Base-by-base conservation (phyloP, 768 basidiomycete species). In the Clitopilus hobsonii region DNA sequence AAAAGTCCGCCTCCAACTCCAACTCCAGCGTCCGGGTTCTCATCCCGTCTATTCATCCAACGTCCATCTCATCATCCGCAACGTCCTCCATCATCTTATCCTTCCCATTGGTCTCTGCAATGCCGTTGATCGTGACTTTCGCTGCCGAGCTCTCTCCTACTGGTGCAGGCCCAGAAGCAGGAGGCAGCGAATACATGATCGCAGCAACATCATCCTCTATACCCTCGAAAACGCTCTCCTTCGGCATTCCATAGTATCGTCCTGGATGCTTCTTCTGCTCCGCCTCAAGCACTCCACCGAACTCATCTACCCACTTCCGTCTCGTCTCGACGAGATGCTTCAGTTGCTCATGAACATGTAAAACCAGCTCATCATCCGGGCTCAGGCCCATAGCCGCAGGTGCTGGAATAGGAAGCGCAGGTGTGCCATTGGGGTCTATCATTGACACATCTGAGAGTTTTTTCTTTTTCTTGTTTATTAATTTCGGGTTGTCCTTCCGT, bases 381-480 rank as follows among this genome's bases (percentile, higher is more conserved):
- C 76, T 80, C 38, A 91, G 71, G 2, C 88, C 89, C 10, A 87
- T 71, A 3, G 88, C 86, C 1, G 89, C 85, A 3, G 88, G 87
- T 58, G 85, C 84, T 1, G 86, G 84, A 23, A 81, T 80, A 5
- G 83, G 74, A 3, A 69, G 58, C 30, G 75, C 71, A 20, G 68
- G 54, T 49, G 65, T 57, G n/a, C 67, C 71, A 23, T 70, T 69
- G 52, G 64, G 54, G 38, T 56, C 65, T 52, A 69, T 67, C 25
- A 65, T 63, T 27, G 60, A 63, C 54, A 66, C 58, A 49, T 60
- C 54, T 49, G 66, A 58, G 30, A 66, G 68, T 65, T 70, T n/a
- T n/a, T n/a, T 81, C 76, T 82, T 89, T 74, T 90, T 92, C 74
- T 88, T 90, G 80, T 89, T 89, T 68, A 81, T 83, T 14, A 81